Base-by-base conservation (phyloP, 176 grass and related monocot genomes). In the Carex pumila region DNA sequence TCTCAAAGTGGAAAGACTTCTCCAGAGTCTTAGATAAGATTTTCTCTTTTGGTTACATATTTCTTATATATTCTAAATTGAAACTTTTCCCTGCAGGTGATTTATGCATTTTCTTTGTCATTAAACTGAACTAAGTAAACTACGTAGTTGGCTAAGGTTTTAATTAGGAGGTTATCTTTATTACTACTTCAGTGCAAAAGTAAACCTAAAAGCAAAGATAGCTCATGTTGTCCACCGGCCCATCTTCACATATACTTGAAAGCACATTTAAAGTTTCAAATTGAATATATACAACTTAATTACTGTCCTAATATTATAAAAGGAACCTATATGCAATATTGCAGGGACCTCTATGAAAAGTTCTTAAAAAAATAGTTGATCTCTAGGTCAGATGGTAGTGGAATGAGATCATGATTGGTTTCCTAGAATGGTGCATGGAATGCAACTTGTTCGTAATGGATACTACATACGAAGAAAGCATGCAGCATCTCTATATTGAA, bases 351-450 rank as follows among this genome's bases (percentile, higher is more conserved):
- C 66, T 43, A 41, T 18, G 36, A 71, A 43, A 43, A 43, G 6
- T 71, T 41, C 15, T 56, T 17, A 29, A 56, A 80, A 62, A 37
- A 61, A 57, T 80, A 39, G 37, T 56, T 49, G 25, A 64, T 81
- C 9, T 47, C 8, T 21, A 63, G 32, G 57, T 47, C 22, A 85
- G 12, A 56, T 55, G 17, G 50, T 86, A 86, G 74, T 55, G 85
- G 75, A 60, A 77, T 58, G 60, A 36, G 85, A 59, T 45, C n/a
- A 71, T 60, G 61, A 65, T 68, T 81, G 76, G 73, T 59, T 86
- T 80, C 62, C 36, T 0, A 41, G 31, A 69, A 45, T 71, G 72
- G 85, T 86, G 49, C 62, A 41, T 58, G 47, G 41, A 71, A 29
- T 58, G 56, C 37, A 74, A 81, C 58, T 83, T 83, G 52, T 47